Evolutionary conservation across 2,329 filamentous ascomycete genomes (phyloP).

Genomic region (Boeremia lycopersici): DNA sequence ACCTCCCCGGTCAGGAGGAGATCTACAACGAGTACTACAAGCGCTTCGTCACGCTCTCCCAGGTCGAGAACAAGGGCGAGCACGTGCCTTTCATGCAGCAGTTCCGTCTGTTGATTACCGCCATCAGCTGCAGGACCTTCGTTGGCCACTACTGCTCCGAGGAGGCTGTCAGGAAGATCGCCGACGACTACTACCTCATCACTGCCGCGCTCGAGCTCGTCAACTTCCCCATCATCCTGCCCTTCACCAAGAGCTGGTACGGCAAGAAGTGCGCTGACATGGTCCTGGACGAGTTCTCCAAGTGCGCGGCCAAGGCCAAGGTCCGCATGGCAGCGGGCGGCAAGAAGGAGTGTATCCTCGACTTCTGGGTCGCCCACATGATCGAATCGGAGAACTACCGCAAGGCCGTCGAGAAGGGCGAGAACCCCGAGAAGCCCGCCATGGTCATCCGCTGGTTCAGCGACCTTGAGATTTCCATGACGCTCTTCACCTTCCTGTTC

Average conservation of each 20-base stretch:
- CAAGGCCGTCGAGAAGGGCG: conserved; percentile 75
- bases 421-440: conserved; percentile 73
- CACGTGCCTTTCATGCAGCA: conserved; percentile 86
- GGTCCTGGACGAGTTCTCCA: conserved; percentile 86
- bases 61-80: conserved; percentile 70
- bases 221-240: conserved; percentile 85
- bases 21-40: conserved; percentile 89
- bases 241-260: conserved; percentile 95
- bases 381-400: conserved; percentile 83
- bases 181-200: conserved; percentile 95
- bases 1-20: conserved; percentile 90
- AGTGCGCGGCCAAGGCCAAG: conserved; percentile 92
- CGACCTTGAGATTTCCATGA: conserved; percentile 91
- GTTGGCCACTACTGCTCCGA: conserved; percentile 94
- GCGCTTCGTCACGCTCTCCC: conserved; percentile 75
- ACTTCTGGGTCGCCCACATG: conserved; percentile 84
- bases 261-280: conserved; percentile 95
- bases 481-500: conserved; percentile 94
- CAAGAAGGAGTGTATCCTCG: conserved; percentile 89
- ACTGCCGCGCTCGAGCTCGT: conserved; percentile 95
- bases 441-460: conserved; percentile 84
- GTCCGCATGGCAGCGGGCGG: conserved; percentile 88
- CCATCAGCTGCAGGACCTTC: conserved; percentile 94
- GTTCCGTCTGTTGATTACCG: conserved; percentile 94
- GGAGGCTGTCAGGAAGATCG: conserved; percentile 88